phyloP scores from a whole-genome alignment of 768 basidiomycete species.

The Piloderma croceum region DNA sequence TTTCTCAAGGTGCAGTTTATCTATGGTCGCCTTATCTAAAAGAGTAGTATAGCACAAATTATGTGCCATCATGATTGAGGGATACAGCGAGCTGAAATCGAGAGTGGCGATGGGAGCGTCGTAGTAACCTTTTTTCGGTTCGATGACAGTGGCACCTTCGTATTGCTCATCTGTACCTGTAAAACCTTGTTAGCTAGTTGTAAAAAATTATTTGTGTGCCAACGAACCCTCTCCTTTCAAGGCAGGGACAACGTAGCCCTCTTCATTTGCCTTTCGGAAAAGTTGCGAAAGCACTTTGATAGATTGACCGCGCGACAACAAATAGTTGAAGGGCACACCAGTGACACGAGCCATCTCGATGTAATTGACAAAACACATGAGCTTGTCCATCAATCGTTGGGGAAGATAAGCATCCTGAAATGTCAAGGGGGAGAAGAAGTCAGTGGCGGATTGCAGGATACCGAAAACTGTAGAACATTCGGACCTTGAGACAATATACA shows the following conservation, averaged over 20 bases:
- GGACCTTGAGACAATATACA: conserved; percentile 95
- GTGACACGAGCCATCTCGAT: conserved; percentile 99
- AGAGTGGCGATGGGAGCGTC: conserved; percentile 95
- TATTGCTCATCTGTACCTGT: conserved; percentile 92
- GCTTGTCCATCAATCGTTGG: conserved; percentile 90
- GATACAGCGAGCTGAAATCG: conserved; percentile 97
- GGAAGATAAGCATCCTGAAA: conserved; percentile 94
- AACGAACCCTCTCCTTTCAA: conserved; percentile 69
- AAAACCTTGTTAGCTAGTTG: conserved; percentile 1
- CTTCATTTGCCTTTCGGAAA: conserved; percentile 86
- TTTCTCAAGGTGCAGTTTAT: conserved; percentile 70
- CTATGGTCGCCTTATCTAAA: conserved; percentile 74
- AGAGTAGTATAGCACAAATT: conserved; percentile 97
- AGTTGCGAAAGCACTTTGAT: conserved; percentile 98
- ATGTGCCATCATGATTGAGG: conserved; percentile 99
- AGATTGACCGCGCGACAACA: conserved; percentile 91
- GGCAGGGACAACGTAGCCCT: conserved; percentile 85
- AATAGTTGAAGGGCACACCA: conserved; percentile 97
- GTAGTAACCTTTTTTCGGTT: conserved; percentile 94
- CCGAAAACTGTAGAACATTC: conserved; percentile 2
- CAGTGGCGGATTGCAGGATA: background rate
- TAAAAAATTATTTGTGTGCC: background rate
- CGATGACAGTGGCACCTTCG: conserved; percentile 98
- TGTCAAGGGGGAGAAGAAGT: conserved; percentile 1
- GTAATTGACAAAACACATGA: conserved; percentile 99